Evolutionary conservation across 495 filamentous ascomycete species (phyloP).

Genomic region (Neurospora sp.): DNA sequence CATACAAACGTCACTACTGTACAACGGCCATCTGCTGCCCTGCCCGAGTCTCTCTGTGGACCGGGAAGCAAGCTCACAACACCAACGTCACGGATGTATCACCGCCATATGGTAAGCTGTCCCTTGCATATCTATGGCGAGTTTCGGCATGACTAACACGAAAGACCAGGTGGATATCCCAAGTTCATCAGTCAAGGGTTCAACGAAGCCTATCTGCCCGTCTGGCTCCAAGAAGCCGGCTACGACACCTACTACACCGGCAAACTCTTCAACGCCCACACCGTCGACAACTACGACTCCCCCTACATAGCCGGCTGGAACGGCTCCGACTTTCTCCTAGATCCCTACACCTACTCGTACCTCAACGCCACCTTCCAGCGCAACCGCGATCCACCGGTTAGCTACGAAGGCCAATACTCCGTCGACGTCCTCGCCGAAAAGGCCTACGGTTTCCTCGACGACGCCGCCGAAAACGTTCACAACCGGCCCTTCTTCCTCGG

Average conservation of each 20-base stretch:
- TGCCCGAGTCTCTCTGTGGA: constrained; percentile 52
- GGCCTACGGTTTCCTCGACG: constrained; percentile 53
- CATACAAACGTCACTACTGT: constrained; percentile 49
- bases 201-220: constrained; percentile 55
- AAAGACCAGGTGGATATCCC: constrained; percentile 49
- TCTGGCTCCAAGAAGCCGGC: constrained; percentile 61
- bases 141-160: background rate
- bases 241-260: constrained; percentile 67
- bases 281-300: constrained; percentile 44
- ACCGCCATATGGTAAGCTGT: constrained; percentile 45
- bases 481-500: constrained; percentile 54
- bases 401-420: constrained; percentile 47
- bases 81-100: constrained; percentile 64
- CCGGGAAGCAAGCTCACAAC: constrained; percentile 59
- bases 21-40: constrained; percentile 58
- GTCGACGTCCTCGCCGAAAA: constrained; percentile 55
- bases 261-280: constrained; percentile 62
- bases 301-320: constrained; percentile 50
- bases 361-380: constrained; percentile 57
- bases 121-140: background rate
- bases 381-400: constrained; percentile 47
- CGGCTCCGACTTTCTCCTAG: constrained; percentile 55
- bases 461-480: constrained; percentile 38
- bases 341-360: constrained; percentile 64
- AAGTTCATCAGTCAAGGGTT: constrained; percentile 57